Base-by-base conservation (phyloP, 306 rosid genomes). In the Senna siamea region DNA sequence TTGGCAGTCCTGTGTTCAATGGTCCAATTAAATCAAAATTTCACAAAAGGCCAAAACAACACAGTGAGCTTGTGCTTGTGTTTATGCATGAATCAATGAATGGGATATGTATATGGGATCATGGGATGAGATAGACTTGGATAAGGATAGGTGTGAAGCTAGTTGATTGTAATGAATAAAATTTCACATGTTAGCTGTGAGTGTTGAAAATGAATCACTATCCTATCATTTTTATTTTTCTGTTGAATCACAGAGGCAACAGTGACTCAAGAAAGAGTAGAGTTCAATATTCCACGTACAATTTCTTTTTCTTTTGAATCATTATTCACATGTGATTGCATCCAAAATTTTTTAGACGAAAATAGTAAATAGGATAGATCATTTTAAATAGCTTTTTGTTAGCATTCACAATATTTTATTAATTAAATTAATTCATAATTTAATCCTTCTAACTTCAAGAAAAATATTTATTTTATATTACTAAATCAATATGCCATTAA, bases 151-250 rank as follows among this genome's bases (percentile, higher is more conserved):
- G 51, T 10, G 66, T 41, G 69, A 44, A 70, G 15, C 30, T 65
- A 38, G 4, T 11, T 50, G 47, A 67, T 35, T 38, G n/a, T 1
- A 1, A 37, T 51, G 48, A 62, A 46, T 41, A 48, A 54, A 28
- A 26, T 26, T 69, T 82, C 78, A 74, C 86, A 69, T 82, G 83
- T 46, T 74, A 57, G 47, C 73, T 62, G 73, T n/a, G 51, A 59
- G 7, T 65, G 4, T 53, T 41, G 22, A 66, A 52, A 28, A 18
- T 67, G 52, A 17, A 61, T 67, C 26, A 9, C 23, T 18, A 12
- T 20, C 5, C 0, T 5, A 9, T 4, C 3, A 11, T 57, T 4
- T 32, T 59, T 26, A 0, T 14, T 58, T 6, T 43, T 28, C 58
- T 61, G 22, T 78, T 43, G 60, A 64, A 63, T 78, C 78, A 71